phyloP scores from a whole-genome alignment of 306 rosid genomes.

The Adenanthera pavonina region DNA sequence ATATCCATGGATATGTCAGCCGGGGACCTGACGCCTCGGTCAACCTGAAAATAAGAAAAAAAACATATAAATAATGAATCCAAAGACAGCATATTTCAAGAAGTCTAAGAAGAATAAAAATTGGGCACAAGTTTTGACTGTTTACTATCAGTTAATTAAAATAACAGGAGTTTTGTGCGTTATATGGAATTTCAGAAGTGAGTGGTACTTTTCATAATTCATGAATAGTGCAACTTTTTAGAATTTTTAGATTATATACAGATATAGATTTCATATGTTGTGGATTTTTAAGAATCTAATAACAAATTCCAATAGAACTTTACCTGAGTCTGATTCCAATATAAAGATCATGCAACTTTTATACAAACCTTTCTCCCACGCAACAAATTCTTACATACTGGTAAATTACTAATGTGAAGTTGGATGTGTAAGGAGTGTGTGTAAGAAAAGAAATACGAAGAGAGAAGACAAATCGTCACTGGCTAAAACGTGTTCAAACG shows the following conservation, averaged over 20 bases:
- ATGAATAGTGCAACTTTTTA: too few species aligned
- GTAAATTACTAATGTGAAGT: background rate
- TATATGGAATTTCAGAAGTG: too few species aligned
- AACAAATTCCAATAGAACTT: background rate
- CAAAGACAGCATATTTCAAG: conserved; percentile 1
- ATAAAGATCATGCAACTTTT: background rate
- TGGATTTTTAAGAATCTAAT: background rate
- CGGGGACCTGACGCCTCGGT: conserved; percentile 90
- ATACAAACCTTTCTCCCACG: background rate
- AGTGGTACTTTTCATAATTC: too few species aligned
- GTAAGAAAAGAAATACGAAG: background rate
- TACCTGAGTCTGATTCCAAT: background rate
- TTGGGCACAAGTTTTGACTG: background rate
- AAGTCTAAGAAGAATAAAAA: background rate
- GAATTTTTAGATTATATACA: too few species aligned
- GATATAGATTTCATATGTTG: background rate
- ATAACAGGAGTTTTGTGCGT: too few species aligned
- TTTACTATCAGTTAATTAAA: background rate
- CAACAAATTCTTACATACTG: background rate
- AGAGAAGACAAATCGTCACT: conserved; percentile 27
- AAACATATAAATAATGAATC: background rate
- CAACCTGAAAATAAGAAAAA: conserved; percentile 57
- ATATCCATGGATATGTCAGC: conserved; percentile 94
- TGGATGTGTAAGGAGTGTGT: background rate
- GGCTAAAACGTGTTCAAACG: conserved; percentile 26